These are phyloP conservation scores for Agaricus subrufescens DNA, from an alignment of 768 basidiomycete species.

Conservation along the genomic window DNA sequence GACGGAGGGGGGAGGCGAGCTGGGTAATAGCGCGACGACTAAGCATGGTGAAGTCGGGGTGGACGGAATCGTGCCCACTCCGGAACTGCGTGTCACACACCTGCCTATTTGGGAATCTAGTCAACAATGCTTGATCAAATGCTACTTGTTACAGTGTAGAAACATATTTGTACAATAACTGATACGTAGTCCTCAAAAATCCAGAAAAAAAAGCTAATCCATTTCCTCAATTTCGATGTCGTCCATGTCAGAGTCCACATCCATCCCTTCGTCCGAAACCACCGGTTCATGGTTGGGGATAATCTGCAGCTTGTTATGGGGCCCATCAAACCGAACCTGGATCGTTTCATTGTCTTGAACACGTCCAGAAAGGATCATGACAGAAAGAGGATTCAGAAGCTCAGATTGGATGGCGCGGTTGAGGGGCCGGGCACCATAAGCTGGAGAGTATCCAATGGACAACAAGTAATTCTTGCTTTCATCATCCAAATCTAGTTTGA, in stretches of 20 bases:
- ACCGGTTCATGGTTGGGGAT: constrained; percentile 79
- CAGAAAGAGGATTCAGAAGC: constrained; percentile 85
- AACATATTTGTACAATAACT: constrained; percentile 8
- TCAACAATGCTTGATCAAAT: constrained; percentile 8
- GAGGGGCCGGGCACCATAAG: constrained; percentile 90
- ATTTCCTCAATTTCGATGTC: constrained; percentile 67
- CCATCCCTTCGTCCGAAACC: constrained; percentile 48
- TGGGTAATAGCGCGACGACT: constrained; percentile 31
- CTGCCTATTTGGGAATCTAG: constrained; percentile 5
- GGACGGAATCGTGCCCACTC: constrained; percentile 13
- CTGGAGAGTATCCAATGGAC: constrained; percentile 72
- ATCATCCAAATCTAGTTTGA: constrained; percentile 72
- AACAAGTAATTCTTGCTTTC: constrained; percentile 72
- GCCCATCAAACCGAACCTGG: constrained; percentile 72
- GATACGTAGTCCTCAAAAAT: background rate
- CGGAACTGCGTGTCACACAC: constrained; percentile 7
- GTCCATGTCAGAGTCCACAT: constrained; percentile 48
- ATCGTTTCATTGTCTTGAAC: constrained; percentile 80
- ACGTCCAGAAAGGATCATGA: constrained; percentile 78
- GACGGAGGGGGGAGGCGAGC: constrained; percentile 24
- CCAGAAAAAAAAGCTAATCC: constrained; percentile 26
- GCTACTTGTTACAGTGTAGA: no score
- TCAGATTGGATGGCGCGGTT: constrained; percentile 90
- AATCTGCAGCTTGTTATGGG: constrained; percentile 72
- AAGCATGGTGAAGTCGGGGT: constrained; percentile 28